Base-by-base conservation (phyloP, 371 early-diverging fungal genomes). In the Haplosporangium sp. region DNA sequence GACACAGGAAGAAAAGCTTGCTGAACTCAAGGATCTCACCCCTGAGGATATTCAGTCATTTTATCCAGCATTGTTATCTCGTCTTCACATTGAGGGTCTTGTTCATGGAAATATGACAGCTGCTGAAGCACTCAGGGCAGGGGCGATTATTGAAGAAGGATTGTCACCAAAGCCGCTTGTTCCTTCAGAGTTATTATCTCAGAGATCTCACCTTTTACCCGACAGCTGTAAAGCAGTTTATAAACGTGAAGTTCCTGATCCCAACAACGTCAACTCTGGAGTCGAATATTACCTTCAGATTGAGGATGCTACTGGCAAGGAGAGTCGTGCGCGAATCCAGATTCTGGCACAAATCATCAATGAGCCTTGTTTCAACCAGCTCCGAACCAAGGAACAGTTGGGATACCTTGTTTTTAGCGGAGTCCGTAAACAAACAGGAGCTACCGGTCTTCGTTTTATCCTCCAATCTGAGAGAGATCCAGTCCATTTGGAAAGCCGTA, bases 301-400 rank as follows among this genome's bases (percentile, higher is more conserved):
- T 7, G 91, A 89, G 45, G 84, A 87, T 77, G 85, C 88, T 39
- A 86, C 87, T 13, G 85, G 91, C 61, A 86, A 82, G 15, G 66
- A 72, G 34, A 83, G 88, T n/a, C 89, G 94, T 40, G 92, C 92
- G 4, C 84, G 87, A n/a, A 72, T 93, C 37, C 88, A 88, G 37
- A 83, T 98, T 38, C 67, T 96, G 71, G 87, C 90, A 0, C 94
- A 95, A 71, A 92, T 98, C 27, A 84, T 91, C 4, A 86, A 90
- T 64, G 97, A 97, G 78, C 96, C 97, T 13, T 95, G 92, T 74
- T 98, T 97, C 84, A 93, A 97, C 83, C 93, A 93, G 76, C 85
- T 98, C 52, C 90, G 98, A 37, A 98, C 98, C 6, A 95, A 96
- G 71, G 96, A 96, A 71, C 94, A 95, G 76, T 85, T 96, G 34